These are phyloP conservation scores for Rhodosporidiobolus sp. DNA, from an alignment of 768 basidiomycete genomes.

Conservation along the genomic window DNA sequence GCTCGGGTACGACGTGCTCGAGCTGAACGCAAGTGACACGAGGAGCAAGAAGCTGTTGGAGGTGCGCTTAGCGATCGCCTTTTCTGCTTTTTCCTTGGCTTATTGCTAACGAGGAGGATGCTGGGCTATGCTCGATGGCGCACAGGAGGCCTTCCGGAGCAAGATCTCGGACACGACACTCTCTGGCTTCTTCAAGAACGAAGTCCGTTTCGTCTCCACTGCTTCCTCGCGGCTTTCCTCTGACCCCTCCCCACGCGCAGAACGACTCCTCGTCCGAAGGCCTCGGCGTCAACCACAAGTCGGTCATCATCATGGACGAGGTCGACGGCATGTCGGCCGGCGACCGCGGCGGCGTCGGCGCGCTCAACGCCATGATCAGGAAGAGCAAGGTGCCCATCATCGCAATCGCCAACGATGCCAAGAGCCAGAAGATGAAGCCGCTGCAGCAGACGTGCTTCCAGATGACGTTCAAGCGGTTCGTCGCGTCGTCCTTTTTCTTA, in stretches of 20 bases:
- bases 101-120: neutral
- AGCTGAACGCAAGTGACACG: conserved; percentile 92
- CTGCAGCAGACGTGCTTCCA: conserved; percentile 67
- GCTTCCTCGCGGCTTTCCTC: neutral
- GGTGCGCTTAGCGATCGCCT: conserved; percentile 53
- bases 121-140: neutral
- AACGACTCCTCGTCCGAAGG: conserved; percentile 65
- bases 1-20: conserved; percentile 88
- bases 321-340: conserved; percentile 99
- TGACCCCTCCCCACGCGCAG: conserved; percentile 48
- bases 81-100: neutral
- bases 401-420: conserved; percentile 89
- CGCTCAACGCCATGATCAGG: conserved; percentile 83
- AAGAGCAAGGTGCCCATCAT: conserved; percentile 95
- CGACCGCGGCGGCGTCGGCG: conserved; percentile 93
- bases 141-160: conserved; percentile 48
- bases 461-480: conserved; percentile 73
- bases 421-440: conserved; percentile 87
- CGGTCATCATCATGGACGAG: conserved; percentile 97
- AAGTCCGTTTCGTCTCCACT: conserved; percentile 4
- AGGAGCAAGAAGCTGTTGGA: conserved; percentile 96
- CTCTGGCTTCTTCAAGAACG: conserved; percentile 68
- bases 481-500: neutral
- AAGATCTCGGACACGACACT: conserved; percentile 85
- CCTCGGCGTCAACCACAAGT: conserved; percentile 68